Conservation (phyloP, 495 filamentous ascomycete species). For the Glutinoglossum americanum region DNA sequence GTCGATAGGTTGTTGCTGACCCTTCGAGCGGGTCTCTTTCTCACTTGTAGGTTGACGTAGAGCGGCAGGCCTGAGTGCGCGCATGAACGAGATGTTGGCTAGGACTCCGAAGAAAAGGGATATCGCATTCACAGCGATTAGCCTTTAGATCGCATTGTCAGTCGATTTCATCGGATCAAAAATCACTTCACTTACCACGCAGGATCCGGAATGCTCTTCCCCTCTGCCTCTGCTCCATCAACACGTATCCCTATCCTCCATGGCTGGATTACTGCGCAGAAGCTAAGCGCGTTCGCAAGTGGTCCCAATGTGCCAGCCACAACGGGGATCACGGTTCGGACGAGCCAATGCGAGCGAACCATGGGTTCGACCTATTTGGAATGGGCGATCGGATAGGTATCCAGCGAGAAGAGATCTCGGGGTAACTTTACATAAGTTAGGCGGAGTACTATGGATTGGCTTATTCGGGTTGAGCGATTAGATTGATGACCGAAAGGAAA, state of each 20-base stretch:
- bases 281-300: conserved; percentile 64
- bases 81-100: conserved; percentile 48
- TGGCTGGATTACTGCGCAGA: conserved; percentile 49
- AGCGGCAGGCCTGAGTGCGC: not conserved
- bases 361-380: too few species aligned
- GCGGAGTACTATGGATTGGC: too few species aligned
- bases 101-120: conserved; percentile 48
- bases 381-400: too few species aligned
- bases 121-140: conserved; percentile 48
- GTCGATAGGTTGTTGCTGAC: not conserved
- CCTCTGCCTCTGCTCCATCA: conserved; percentile 23
- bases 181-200: conserved; percentile 46
- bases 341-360: conserved; percentile 1
- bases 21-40: not conserved
- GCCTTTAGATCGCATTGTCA: conserved; percentile 6
- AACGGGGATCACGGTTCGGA: conserved; percentile 33
- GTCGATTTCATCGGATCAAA: too few species aligned
- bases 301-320: conserved; percentile 69
- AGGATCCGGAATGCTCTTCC: conserved; percentile 39
- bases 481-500: too few species aligned
- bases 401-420: too few species aligned
- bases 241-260: conserved; percentile 46
- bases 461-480: too few species aligned
- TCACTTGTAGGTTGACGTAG: not conserved
- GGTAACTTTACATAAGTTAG: too few species aligned